These are phyloP conservation scores for Blastocrithidia nonstop DNA, from an alignment of 208 protist species.

Conservation along the genomic window DNA sequence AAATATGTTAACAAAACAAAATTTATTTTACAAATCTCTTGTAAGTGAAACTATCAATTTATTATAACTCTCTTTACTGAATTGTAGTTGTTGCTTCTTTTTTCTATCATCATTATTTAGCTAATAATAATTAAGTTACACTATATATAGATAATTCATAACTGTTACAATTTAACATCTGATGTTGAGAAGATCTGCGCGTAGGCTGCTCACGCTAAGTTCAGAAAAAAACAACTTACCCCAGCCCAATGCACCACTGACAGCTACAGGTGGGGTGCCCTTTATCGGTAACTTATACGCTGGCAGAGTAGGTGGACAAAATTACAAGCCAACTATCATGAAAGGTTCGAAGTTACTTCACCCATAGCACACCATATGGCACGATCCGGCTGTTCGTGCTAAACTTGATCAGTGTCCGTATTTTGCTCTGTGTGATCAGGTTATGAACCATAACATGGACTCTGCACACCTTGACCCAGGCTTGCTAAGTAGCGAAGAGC, in stretches of 20 bases:
- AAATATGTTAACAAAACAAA: neutral
- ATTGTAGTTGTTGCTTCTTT: too few species aligned
- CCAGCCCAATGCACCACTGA: conserved; percentile 29
- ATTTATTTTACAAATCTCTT: too few species aligned
- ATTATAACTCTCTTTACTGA: too few species aligned
- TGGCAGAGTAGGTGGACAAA: conserved; percentile 61
- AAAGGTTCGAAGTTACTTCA: too few species aligned
- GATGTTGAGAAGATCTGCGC: too few species aligned
- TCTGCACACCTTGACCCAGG: conserved; percentile 69
- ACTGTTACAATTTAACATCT: too few species aligned
- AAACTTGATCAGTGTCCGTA: conserved; percentile 66
- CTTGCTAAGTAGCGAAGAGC: conserved; percentile 63
- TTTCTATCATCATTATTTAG: too few species aligned
- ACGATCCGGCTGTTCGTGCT: conserved; percentile 28
- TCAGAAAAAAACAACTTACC: too few species aligned
- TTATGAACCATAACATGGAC: conserved; percentile 83
- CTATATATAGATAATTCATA: too few species aligned
- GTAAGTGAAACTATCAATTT: too few species aligned
- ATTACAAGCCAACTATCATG: conserved; percentile 59
- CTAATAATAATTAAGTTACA: too few species aligned
- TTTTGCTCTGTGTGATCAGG: conserved; percentile 79
- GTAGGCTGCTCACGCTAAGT: too few species aligned
- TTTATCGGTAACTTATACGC: conserved; percentile 81
- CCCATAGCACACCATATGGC: conserved; percentile 47
- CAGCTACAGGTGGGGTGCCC: conserved; percentile 43